Evolutionary conservation across 202 grass and related monocot species (phyloP).

Genomic region (Musa balbisiana): DNA sequence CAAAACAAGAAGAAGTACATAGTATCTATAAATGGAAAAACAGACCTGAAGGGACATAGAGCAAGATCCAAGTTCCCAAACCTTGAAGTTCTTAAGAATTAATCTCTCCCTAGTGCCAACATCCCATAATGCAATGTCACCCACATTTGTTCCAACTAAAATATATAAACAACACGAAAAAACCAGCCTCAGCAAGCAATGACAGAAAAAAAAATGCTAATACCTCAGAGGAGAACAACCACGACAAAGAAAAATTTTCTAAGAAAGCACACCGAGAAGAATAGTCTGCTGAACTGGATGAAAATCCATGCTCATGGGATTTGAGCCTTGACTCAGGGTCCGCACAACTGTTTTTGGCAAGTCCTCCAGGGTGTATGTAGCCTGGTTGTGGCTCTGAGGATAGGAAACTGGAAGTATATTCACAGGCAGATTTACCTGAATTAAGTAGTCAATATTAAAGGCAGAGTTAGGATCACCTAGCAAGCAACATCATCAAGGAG

Average conservation of each 20-base stretch:
- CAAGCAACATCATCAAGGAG: neutral
- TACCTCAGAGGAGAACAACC: neutral
- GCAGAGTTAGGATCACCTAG: neutral
- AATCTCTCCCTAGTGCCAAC: constrained; percentile 85
- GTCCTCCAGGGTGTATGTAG: constrained; percentile 60
- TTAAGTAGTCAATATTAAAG: constrained; percentile 20
- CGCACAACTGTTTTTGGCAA: constrained; percentile 77
- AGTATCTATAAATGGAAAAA: neutral
- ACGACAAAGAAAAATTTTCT: neutral
- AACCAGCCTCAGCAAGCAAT: constrained; percentile 4
- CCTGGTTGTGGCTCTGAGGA: constrained; percentile 50
- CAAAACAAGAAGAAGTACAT: neutral
- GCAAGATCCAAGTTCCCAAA: constrained; percentile 86
- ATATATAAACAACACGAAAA: neutral
- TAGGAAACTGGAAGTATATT: constrained; percentile 72
- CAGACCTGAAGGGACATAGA: constrained; percentile 79
- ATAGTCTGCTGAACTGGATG: constrained; percentile 88
- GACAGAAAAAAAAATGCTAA: neutral
- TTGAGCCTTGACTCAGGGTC: constrained; percentile 65
- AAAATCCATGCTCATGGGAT: constrained; percentile 99
- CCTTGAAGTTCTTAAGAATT: constrained; percentile 75
- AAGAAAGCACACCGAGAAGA: constrained; percentile 60
- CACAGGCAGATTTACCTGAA: constrained; percentile 79
- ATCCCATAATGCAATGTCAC: constrained; percentile 96
- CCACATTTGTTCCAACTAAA: constrained; percentile 95